These are phyloP conservation scores for Friedmanniomyces endolithicus DNA, from an alignment of 495 filamentous ascomycete species.

Conservation along the genomic window DNA sequence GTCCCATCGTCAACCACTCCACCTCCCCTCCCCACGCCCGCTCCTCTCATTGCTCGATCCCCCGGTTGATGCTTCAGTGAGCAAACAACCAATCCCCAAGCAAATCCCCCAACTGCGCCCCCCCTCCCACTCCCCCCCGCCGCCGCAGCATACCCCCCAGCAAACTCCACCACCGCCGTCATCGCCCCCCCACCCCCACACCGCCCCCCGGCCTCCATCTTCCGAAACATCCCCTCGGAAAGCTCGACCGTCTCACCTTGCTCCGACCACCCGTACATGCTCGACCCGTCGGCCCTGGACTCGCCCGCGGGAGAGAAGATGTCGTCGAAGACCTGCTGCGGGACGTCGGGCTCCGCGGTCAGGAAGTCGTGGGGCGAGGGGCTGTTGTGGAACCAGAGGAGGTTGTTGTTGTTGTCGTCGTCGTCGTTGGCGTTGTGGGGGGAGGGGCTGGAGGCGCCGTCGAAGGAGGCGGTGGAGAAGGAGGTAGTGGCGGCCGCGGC, in stretches of 20 bases:
- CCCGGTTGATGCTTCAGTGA: not conserved
- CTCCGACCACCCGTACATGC: not conserved
- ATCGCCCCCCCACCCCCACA: too few species aligned
- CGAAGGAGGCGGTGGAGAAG: not conserved
- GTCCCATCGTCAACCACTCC: too few species aligned
- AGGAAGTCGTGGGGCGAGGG: not conserved
- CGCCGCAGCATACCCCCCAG: not conserved
- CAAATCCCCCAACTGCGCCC: not conserved
- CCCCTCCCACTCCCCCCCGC: not conserved
- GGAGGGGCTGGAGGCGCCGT: slow-evolving; percentile 6
- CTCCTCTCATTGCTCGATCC: not conserved
- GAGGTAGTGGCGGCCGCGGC: too few species aligned
- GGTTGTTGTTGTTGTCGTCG: not conserved
- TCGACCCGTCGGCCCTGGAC: not conserved
- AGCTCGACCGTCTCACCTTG: not conserved
- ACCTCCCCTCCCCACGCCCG: too few species aligned
- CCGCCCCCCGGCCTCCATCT: too few species aligned
- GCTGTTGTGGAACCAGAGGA: not conserved
- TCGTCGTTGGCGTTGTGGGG: too few species aligned
- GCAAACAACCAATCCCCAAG: not conserved
- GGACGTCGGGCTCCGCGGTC: not conserved
- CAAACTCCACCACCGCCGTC: not conserved
- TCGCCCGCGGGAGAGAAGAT: not conserved
- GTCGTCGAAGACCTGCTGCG: not conserved
- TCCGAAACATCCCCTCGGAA: not conserved